Evolutionary conservation across 805 yeast species (phyloP).

Genomic region (Blastobotrys terrestris): DNA sequence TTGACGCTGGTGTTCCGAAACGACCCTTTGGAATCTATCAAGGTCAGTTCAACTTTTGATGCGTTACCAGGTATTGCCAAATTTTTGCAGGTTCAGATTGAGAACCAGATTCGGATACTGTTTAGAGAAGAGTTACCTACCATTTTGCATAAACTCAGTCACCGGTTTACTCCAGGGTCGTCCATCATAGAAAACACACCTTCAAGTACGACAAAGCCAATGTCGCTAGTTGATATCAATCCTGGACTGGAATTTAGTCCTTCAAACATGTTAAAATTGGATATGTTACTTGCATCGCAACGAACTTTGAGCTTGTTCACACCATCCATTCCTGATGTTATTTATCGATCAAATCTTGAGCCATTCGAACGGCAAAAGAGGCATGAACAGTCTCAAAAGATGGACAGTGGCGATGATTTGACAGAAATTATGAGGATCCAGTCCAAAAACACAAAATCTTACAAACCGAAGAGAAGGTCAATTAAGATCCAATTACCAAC

Average conservation of each 20-base stretch:
- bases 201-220: conserved; percentile 31
- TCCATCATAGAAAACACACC: conserved; percentile 8
- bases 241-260: conserved; percentile 56
- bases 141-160: conserved; percentile 66
- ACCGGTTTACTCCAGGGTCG: conserved; percentile 50
- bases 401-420: conserved; percentile 12
- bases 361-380: conserved; percentile 28
- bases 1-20: conserved; percentile 81
- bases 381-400: conserved; percentile 13
- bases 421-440: conserved; percentile 15
- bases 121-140: conserved; percentile 83
- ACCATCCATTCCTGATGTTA: conserved; percentile 50
- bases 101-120: conserved; percentile 67
- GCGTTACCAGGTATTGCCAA: conserved; percentile 77
- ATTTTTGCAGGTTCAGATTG: conserved; percentile 76
- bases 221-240: conserved; percentile 45
- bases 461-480: conserved; percentile 28
- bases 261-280: conserved; percentile 59
- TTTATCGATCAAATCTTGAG: conserved; percentile 48
- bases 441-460: conserved; percentile 15
- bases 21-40: conserved; percentile 79
- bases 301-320: conserved; percentile 72
- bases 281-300: conserved; percentile 65
- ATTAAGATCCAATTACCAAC: conserved; percentile 18
- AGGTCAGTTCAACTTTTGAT: conserved; percentile 82